Conservation (phyloP, 2,329 filamentous ascomycete species). For the Tympanopsis confertula region DNA sequence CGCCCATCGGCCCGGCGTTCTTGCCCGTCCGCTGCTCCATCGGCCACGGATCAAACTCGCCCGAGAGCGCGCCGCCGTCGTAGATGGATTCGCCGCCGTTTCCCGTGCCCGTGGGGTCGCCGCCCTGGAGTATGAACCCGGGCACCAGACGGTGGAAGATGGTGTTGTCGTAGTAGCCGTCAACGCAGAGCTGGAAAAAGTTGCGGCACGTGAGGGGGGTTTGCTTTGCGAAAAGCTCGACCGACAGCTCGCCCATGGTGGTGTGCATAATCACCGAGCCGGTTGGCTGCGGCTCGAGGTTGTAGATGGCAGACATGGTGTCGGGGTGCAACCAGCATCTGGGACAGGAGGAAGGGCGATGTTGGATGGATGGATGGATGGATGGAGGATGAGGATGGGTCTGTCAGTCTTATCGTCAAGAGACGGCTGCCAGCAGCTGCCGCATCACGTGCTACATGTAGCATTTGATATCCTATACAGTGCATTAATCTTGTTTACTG, state of each 20-base stretch:
- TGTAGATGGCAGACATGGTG: constrained; percentile 81
- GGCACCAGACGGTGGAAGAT: constrained; percentile 89
- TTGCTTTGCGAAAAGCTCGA: constrained; percentile 93
- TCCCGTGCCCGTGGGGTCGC: constrained; percentile 86
- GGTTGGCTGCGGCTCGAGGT: constrained; percentile 87
- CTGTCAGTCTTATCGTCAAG: too few relatives aligned
- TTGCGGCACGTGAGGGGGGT: constrained; percentile 84
- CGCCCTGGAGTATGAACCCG: constrained; percentile 86
- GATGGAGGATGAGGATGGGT: too few relatives aligned
- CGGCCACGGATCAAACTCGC: constrained; percentile 61
- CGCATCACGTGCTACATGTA: too few relatives aligned
- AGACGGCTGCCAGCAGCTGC: too few relatives aligned
- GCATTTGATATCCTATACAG: too few relatives aligned
- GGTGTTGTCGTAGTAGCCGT: constrained; percentile 89
- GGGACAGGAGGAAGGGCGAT: too few relatives aligned
- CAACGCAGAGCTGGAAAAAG: constrained; percentile 87
- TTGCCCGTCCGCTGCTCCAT: constrained; percentile 52
- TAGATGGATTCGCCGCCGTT: constrained; percentile 87
- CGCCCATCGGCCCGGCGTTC: constrained; percentile 46
- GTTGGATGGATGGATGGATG: too few relatives aligned
- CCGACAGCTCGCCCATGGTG: constrained; percentile 73
- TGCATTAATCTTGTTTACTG: too few relatives aligned
- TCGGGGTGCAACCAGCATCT: background rate
- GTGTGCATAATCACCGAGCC: constrained; percentile 86
- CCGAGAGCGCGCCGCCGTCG: constrained; percentile 67